Evolutionary conservation across 2,329 filamentous ascomycete genomes (phyloP), one percentile per base, ranked within the genome.

Genomic region (Cercospora citrullina): DNA sequence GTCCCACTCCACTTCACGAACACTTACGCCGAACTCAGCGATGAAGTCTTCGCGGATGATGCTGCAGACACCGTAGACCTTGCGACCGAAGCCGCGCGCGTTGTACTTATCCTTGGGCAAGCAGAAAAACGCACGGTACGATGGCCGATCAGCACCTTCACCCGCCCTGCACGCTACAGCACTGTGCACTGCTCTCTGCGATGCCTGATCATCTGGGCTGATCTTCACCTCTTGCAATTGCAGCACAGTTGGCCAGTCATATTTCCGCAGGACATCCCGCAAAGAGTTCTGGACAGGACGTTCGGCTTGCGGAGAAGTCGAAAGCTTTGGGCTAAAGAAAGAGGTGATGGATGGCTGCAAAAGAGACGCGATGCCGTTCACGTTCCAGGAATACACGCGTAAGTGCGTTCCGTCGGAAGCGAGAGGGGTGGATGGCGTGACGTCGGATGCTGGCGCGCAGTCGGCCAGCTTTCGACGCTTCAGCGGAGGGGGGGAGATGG

Each of bases 151-250:
- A 14, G 23, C 16, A 9, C 42, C 55, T 31, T 72, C 68, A 45
- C 72, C 66, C 10, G 73, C 71, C 33, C 74, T 68, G 26, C 62
- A 55, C 9, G 61, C 66, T 16, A 83, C 75, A 14, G 82, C 81
- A 60, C 65, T 69, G 66, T 79, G 72, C 6, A 86, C 77, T 1
- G 79, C 78, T 31, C 77, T 72, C 70, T 81, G 77, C 0, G 79
- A 84, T 5, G 77, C 74, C 0, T 48, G 67, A 67, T 85, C 83
- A 7, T 73, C 73, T 1, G 76, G 68, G 18, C 75, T 77, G 60
- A 86, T 83, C 71, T 85, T 85, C 26, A 85, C 80, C 77, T 85
- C 83, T 75, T 85, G 83, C 1, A 85, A 76, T 65, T 82, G 81
- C 4, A 85, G 76, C 23, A 84, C 69, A 2, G 80, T 76, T 3